Percentiles rank a stretch among this genome's conserved stretches.
These are phyloP conservation scores for Ziziphus jujuba DNA, from an alignment of 306 rosid species.

Conservation along the genomic window DNA sequence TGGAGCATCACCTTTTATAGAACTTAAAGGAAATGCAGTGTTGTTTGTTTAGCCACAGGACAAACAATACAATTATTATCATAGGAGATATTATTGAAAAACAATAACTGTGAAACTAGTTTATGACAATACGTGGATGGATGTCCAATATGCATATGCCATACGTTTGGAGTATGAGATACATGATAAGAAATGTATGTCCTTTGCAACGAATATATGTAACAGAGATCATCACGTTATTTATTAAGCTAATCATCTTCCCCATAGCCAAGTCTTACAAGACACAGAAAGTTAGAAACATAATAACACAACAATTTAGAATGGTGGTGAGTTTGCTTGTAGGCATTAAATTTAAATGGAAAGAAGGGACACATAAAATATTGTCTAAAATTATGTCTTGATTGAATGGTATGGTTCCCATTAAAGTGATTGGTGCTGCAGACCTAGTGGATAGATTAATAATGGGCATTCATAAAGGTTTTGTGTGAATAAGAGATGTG, in stretches of 20 bases:
- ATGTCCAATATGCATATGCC: constrained; percentile 23
- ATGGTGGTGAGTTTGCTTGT: too few relatives aligned
- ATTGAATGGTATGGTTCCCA: too few relatives aligned
- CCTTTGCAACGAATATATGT: constrained; percentile 1
- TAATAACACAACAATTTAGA: not conserved
- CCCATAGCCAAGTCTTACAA: constrained; percentile 25
- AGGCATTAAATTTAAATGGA: too few relatives aligned
- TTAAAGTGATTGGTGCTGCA: too few relatives aligned
- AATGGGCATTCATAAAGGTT: too few relatives aligned
- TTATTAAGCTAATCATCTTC: constrained; percentile 20
- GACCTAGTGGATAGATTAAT: too few relatives aligned
- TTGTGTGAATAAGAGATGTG: too few relatives aligned
- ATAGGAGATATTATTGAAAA: not conserved
- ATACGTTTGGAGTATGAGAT: not conserved
- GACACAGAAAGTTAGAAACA: constrained; percentile 15
- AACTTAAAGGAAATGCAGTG: constrained; percentile 18
- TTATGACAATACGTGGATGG: constrained; percentile 2
- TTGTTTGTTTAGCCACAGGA: constrained; percentile 18
- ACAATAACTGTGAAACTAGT: not conserved
- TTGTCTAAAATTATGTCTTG: too few relatives aligned
- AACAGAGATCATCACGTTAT: constrained; percentile 10
- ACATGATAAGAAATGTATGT: constrained; percentile 10
- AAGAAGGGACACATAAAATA: too few relatives aligned
- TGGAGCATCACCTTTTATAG: constrained; percentile 4
- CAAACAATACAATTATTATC: constrained; percentile 9